Conservation (phyloP, 1,284 basidiomycete genomes). For the Schizophyllum commune region DNA sequence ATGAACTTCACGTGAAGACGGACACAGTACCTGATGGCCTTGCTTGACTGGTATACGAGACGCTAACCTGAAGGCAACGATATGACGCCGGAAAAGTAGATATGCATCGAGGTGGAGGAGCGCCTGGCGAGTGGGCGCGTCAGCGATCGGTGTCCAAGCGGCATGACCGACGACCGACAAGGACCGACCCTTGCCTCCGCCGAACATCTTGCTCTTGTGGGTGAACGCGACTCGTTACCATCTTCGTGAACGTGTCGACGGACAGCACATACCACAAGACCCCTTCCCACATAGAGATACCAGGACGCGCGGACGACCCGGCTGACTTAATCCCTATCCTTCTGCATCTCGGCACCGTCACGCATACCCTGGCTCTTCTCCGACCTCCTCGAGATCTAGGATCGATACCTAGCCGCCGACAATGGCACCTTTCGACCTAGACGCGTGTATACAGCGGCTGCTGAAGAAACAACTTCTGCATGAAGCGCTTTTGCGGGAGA, state of each 20-base stretch:
- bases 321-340: too few species aligned
- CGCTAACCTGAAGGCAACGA: not conserved
- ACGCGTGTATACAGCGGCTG: conserved; percentile 88
- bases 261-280: not conserved
- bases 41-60: not conserved
- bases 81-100: too few species aligned
- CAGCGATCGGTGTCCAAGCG: not conserved
- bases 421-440: conserved; percentile 92
- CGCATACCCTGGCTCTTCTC: not conserved
- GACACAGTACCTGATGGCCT: too few species aligned
- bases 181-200: not conserved
- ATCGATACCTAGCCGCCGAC: too few species aligned
- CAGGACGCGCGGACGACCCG: too few species aligned
- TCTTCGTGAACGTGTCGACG: not conserved
- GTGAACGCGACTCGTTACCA: not conserved
- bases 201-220: not conserved
- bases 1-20: too few species aligned
- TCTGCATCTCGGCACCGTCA: too few species aligned
- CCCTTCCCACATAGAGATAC: not conserved
- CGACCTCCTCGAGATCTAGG: not conserved
- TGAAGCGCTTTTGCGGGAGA: conserved; percentile 88
- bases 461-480: conserved; percentile 89
- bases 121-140: not conserved
- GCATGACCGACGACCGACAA: not conserved
- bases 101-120: too few species aligned